Evolutionary conservation across 805 yeast genomes (phyloP).

Genomic region (Ogataea pini): DNA sequence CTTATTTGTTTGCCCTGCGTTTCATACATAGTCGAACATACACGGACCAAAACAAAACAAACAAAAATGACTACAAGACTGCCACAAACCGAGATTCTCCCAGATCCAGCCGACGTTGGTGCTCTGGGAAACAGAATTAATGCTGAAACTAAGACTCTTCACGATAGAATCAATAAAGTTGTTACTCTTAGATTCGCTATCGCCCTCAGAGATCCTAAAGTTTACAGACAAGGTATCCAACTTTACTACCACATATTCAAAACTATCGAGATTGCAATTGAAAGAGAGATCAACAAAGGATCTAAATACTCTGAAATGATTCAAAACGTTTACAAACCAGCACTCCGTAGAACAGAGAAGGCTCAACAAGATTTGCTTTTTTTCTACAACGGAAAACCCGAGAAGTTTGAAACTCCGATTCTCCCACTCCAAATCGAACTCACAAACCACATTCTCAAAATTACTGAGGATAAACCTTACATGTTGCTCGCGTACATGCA

Average conservation of each 20-base stretch:
- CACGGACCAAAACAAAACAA: neutral
- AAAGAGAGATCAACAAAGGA: slow-evolving; percentile 44
- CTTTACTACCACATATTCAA: slow-evolving; percentile 68
- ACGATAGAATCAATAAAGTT: slow-evolving; percentile 67
- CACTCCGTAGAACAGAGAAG: slow-evolving; percentile 59
- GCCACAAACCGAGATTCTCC: slow-evolving; percentile 53
- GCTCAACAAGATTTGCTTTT: slow-evolving; percentile 65
- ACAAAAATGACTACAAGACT: slow-evolving; percentile 16
- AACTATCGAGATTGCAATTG: slow-evolving; percentile 57
- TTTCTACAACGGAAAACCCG: slow-evolving; percentile 56
- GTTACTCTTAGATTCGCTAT: slow-evolving; percentile 71
- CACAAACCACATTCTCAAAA: slow-evolving; percentile 56
- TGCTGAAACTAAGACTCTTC: slow-evolving; percentile 61
- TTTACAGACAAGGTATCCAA: slow-evolving; percentile 80
- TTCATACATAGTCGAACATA: neutral
- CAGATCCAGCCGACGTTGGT: slow-evolving; percentile 77
- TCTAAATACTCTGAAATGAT: slow-evolving; percentile 49
- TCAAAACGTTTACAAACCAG: slow-evolving; percentile 66
- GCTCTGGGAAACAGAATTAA: slow-evolving; percentile 85
- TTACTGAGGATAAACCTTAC: slow-evolving; percentile 64
- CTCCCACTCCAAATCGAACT: slow-evolving; percentile 64
- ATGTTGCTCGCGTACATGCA: slow-evolving; percentile 78
- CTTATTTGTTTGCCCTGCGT: neutral
- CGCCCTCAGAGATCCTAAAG: slow-evolving; percentile 72
- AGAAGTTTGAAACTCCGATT: slow-evolving; percentile 58